A percentile compares a stretch with the other conserved stretches of the same genome.
These are phyloP conservation scores for Entrophospora sp. DNA, from an alignment of 192 early-diverging fungal genomes.

Conservation along the genomic window DNA sequence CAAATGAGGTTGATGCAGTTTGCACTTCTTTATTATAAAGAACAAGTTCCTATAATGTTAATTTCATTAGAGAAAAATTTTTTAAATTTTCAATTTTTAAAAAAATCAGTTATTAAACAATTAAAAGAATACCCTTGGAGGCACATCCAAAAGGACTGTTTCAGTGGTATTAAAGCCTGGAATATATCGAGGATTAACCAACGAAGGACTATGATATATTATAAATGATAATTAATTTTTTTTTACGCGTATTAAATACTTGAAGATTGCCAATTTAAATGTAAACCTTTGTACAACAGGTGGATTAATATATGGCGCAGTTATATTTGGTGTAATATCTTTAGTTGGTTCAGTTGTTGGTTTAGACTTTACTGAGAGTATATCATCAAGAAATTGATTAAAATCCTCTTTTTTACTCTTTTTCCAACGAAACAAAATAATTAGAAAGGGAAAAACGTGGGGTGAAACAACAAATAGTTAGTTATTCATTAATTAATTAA, in stretches of 20 bases:
- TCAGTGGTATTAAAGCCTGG: conserved; percentile 63
- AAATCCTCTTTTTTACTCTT: neutral
- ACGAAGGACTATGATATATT: neutral
- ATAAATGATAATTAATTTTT: neutral
- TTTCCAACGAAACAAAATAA: neutral
- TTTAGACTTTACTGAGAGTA: too few species aligned
- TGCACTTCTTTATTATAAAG: conserved; percentile 89
- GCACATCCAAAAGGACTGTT: conserved; percentile 73
- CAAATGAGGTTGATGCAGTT: conserved; percentile 51
- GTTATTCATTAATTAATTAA: neutral
- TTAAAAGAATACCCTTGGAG: too few species aligned
- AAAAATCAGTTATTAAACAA: conserved; percentile 18
- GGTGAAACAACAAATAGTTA: too few species aligned
- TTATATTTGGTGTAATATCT: neutral
- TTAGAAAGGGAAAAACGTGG: neutral
- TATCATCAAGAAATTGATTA: neutral
- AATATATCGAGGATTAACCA: conserved; percentile 24
- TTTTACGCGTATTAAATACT: too few species aligned
- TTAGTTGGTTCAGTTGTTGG: neutral
- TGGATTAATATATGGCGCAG: too few species aligned
- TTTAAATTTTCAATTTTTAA: neutral
- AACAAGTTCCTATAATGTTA: conserved; percentile 55
- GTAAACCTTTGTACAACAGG: too few species aligned
- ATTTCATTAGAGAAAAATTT: neutral
- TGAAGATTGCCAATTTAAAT: neutral